Evolutionary conservation across 306 rosid genomes (phyloP), one percentile per base, ranked within the genome.

Genomic region (Trifolium fragiferum): DNA sequence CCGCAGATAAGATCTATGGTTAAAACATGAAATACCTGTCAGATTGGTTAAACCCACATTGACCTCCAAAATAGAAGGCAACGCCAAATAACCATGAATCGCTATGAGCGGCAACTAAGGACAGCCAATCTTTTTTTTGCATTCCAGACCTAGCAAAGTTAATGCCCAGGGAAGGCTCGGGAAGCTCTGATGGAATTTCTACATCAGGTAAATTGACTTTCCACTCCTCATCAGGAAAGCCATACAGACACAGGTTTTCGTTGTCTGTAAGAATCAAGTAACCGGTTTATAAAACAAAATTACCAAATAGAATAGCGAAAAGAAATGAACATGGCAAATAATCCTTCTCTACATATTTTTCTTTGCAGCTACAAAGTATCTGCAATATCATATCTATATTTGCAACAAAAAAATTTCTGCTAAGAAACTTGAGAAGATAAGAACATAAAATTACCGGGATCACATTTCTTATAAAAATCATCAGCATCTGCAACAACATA

Each of bases 91-190:
- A 84, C 98, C 98, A 93, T 51, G 98, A 86, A 85, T 93, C 98
- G 19, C 97, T 86, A 41, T 93, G 98, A 72, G 87, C 95, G 73
- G 98, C 94, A 63, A 93, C 98, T 71, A 93, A 79, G 75, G 95
- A 86, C 63, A 93, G 72, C 98, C 98, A 93, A 66, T 89, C 98
- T 68, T 86, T 90, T 77, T 89, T 93, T 75, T 85, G 86, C 98
- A 93, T 93, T 53, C 98, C 98, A 73, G 90, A 95, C 87, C 96
- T 86, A 0, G 98, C 98, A 87, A 93, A 93, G 85, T 93, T 93
- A 33, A 93, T 90, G 49, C 98, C 98, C 55, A 90, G 87, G 13
- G 90, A 96, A 38, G 98, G 98, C 85, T 93, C 98, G 3, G 98
- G 98, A 51, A 93, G 83, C 79, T 90, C 98, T 1, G 97, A 95